Conservation (phyloP, 2,329 filamentous ascomycete genomes). For the Aspergillus clavatus region DNA sequence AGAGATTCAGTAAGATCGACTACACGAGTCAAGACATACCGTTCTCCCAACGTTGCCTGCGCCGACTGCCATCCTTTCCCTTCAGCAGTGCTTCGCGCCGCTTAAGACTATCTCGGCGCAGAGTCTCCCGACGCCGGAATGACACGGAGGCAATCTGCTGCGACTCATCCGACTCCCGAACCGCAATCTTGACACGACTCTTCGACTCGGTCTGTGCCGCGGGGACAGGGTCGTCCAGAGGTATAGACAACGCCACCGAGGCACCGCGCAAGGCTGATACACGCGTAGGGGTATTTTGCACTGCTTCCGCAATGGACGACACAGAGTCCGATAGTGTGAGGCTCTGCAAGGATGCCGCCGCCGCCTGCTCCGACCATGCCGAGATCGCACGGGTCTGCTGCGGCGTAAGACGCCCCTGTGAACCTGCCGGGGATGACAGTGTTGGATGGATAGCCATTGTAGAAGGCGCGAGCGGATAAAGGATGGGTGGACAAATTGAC, state of each 20-base stretch:
- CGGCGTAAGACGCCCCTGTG: conserved; percentile 27
- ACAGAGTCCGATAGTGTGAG: conserved; percentile 30
- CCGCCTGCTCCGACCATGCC: conserved; percentile 56
- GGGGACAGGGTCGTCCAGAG: conserved; percentile 58
- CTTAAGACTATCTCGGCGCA: conserved; percentile 58
- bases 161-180: conserved; percentile 14
- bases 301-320: conserved; percentile 28
- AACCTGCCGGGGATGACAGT: conserved; percentile 21
- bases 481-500: neutral
- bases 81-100: conserved; percentile 72
- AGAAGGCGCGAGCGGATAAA: neutral
- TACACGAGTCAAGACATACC: conserved; percentile 49
- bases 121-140: conserved; percentile 50
- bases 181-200: conserved; percentile 25
- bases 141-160: conserved; percentile 33
- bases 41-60: conserved; percentile 91
- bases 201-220: conserved; percentile 26
- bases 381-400: conserved; percentile 56
- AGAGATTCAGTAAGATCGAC: neutral
- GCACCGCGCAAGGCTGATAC: conserved; percentile 43
- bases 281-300: conserved; percentile 52
- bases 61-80: conserved; percentile 84
- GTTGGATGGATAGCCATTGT: conserved; percentile 44
- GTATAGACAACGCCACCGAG: conserved; percentile 65
- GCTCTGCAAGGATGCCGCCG: conserved; percentile 34